Conservation (phyloP, 2,329 filamentous ascomycete species). For the Tricladium varicosporioides region DNA sequence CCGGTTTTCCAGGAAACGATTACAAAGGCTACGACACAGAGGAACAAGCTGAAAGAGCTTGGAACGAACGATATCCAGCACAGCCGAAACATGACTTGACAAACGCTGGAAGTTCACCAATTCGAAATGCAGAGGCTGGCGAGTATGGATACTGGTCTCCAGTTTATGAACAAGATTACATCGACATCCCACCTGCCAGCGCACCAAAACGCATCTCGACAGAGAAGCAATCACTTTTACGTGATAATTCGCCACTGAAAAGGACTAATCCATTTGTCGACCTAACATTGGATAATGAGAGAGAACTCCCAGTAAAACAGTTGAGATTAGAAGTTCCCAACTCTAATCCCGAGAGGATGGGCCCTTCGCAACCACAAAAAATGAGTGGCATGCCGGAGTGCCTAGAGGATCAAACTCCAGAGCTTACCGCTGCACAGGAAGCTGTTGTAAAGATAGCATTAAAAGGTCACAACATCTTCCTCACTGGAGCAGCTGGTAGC, state of each 20-base stretch:
- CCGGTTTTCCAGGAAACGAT: conserved; percentile 8
- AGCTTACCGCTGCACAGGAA: conserved; percentile 25
- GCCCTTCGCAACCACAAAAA: not conserved
- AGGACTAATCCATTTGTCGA: not conserved
- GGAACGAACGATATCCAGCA: conserved; percentile 10
- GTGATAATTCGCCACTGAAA: not conserved
- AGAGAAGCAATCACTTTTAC: not conserved
- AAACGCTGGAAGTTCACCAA: not conserved
- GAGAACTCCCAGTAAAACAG: not conserved
- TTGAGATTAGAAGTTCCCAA: not conserved
- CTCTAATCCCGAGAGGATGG: not conserved
- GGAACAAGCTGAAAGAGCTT: conserved; percentile 12
- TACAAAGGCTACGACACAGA: conserved; percentile 15
- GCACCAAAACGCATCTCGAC: not conserved
- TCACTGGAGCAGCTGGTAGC: conserved; percentile 31
- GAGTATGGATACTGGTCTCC: not conserved
- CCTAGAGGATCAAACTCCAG: conserved; percentile 6
- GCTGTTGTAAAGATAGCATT: conserved; percentile 26
- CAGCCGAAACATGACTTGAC: no score
- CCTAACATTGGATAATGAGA: not conserved
- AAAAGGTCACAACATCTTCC: conserved; percentile 28
- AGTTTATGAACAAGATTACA: not conserved
- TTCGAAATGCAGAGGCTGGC: not conserved
- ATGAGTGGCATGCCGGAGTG: not conserved
- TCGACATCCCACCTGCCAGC: not conserved